Base-by-base conservation (phyloP, 768 basidiomycete species). In the Phylloporus arenicola region DNA sequence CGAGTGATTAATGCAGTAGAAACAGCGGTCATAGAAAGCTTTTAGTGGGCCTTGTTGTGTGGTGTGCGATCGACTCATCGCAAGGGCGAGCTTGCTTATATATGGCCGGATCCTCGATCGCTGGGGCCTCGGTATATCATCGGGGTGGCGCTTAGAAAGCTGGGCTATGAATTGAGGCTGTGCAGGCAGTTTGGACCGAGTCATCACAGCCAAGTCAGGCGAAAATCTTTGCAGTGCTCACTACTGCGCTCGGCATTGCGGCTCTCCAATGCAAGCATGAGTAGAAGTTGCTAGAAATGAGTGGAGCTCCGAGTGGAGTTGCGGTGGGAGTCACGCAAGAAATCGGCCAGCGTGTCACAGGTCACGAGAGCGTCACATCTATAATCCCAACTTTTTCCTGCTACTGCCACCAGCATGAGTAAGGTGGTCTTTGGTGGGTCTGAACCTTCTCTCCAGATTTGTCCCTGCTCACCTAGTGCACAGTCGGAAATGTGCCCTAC, bases 401-500 rank as follows among this genome's bases (percentile, higher is more conserved):
- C 30, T 22, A 25, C 10, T 17, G n/a, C 17, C 25, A 25, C 34
- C 31, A 40, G 39, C 39, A 83, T 83, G 81, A 84, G 83, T 58
- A 84, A 83, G 66, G 84, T 86, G 8, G 84, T 86, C 14, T 86
- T 86, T 55, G 85, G 86, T 86, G 57, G 49, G 79, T 69, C 9
- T 27, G 14, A 25, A 13, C 4, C 30, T 38, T 43, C n/a, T 29
- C 3, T 8, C 13, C n/a, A n/a, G n/a, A 1, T 25, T 24, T n/a
- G 42, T 29, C 31, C 22, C 6, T 9, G 1, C 60, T 58, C 35
- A 62, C 17, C 0, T 27, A 38, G 8, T 19, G 22, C 25, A 37
- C 55, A 87, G 89, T 92, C 43, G 89, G 89, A 50, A 92, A 92
- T 77, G 88, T 92, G 8, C 89, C 89, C 20, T 92, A 92, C 70